phyloP scores from a whole-genome alignment of 2,329 filamentous ascomycete species.

The Drechslerella dactyloides region DNA sequence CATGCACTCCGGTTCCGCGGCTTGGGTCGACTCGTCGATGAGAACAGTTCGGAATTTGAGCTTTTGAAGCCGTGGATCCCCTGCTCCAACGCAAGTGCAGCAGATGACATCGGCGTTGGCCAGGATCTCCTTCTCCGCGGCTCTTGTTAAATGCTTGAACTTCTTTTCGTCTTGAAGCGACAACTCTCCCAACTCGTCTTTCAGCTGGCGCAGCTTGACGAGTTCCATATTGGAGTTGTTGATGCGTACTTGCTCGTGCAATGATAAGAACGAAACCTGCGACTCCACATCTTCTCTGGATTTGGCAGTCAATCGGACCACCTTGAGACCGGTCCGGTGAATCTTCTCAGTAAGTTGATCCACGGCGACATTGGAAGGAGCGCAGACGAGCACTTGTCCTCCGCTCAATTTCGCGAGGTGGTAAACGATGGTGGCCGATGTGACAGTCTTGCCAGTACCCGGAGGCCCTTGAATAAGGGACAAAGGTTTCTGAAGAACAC shows the following conservation, averaged over 20 bases:
- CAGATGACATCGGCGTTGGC: constrained; percentile 97
- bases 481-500: constrained; percentile 87
- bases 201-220: constrained; percentile 88
- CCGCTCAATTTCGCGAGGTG: constrained; percentile 94
- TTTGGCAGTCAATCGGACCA: constrained; percentile 97
- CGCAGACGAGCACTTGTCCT: constrained; percentile 93
- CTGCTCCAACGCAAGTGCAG: constrained; percentile 96
- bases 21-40: constrained; percentile 98
- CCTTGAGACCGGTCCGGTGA: constrained; percentile 91
- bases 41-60: constrained; percentile 98
- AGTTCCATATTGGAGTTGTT: constrained; percentile 95
- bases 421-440: constrained; percentile 97
- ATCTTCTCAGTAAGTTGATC: constrained; percentile 98
- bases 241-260: constrained; percentile 97
- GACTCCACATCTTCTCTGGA: constrained; percentile 98
- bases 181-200: constrained; percentile 86
- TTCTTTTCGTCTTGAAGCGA: constrained; percentile 98
- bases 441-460: constrained; percentile 97
- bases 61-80: constrained; percentile 91
- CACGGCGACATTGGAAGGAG: constrained; percentile 96
- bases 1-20: constrained; percentile 98
- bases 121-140: constrained; percentile 92
- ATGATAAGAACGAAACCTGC: constrained; percentile 91
- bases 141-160: constrained; percentile 91
- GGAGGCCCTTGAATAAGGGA: constrained; percentile 96